Percentiles rank a stretch among this genome's conserved stretches.
Conservation (phyloP, 78 protist genomes). For the Cyanophora paradoxa region DNA sequence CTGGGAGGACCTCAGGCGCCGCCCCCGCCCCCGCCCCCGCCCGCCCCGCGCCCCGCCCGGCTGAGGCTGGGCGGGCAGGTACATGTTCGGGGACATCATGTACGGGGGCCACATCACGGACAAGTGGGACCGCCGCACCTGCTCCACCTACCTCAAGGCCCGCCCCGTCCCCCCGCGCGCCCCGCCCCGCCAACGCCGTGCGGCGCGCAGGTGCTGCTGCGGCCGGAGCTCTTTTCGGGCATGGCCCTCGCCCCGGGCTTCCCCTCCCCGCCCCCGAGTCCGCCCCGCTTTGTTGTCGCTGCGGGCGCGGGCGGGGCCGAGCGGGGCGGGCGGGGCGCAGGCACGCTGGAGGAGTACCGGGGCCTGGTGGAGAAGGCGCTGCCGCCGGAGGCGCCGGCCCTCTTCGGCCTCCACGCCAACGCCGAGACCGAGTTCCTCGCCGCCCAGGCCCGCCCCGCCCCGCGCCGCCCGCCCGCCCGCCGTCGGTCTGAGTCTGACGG, state of each 20-base stretch:
- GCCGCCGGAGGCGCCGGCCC: conserved; percentile 58
- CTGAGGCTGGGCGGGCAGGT: conserved; percentile 9
- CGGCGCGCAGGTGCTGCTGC: no score
- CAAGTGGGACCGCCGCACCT: conserved; percentile 66
- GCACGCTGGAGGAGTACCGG: no score
- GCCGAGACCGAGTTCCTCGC: conserved; percentile 51
- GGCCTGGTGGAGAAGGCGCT: conserved; percentile 32
- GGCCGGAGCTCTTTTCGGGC: conserved; percentile 19
- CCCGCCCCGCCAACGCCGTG: no score
- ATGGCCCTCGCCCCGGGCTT: conserved; percentile 36
- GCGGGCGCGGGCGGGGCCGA: no score
- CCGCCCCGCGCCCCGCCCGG: no score
- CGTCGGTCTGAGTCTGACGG: no score
- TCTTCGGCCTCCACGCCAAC: conserved; percentile 61
- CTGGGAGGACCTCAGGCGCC: conserved; percentile 39
- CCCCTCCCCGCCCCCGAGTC: no score
- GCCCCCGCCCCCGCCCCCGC: no score
- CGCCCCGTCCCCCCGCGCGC: no score
- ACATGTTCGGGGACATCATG: conserved; percentile 71
- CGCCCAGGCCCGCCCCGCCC: no score
- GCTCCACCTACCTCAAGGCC: conserved; percentile 49
- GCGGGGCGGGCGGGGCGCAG: no score
- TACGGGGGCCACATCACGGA: conserved; percentile 86
- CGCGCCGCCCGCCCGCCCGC: conserved; percentile 61
- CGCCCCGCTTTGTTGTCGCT: no score